phyloP scores from a whole-genome alignment of 2,329 filamentous ascomycete species.

The Cyphellophora europaea region DNA sequence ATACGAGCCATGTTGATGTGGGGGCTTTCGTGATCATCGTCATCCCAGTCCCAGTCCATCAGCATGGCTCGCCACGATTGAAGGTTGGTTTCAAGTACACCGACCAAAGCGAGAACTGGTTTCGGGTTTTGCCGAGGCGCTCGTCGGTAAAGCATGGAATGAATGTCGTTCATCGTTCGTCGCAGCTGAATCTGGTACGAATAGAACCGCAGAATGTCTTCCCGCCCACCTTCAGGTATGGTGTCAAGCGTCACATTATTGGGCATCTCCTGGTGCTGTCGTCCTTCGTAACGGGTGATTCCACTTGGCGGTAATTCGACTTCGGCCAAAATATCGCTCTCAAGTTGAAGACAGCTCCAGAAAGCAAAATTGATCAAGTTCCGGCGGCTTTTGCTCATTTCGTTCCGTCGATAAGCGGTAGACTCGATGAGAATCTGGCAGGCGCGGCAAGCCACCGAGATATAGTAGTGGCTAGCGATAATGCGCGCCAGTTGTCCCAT shows the following conservation, averaged over 20 bases:
- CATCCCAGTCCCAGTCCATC: slow-evolving; percentile 47
- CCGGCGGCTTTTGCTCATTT: slow-evolving; percentile 9
- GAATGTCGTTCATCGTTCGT: slow-evolving; percentile 25
- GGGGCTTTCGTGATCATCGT: slow-evolving; percentile 58
- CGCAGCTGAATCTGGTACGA: slow-evolving; percentile 53
- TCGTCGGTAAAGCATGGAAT: slow-evolving; percentile 27
- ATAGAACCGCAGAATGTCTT: slow-evolving; percentile 35
- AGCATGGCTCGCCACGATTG: slow-evolving; percentile 45
- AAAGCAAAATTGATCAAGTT: slow-evolving; percentile 66
- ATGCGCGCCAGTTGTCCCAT: slow-evolving; percentile 80
- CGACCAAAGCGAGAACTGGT: slow-evolving; percentile 22
- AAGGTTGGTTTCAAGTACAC: slow-evolving; percentile 38
- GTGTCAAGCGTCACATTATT: slow-evolving; percentile 10
- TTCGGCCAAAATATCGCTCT: slow-evolving; percentile 91
- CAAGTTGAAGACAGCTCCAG: slow-evolving; percentile 88
- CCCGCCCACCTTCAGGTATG: slow-evolving; percentile 7
- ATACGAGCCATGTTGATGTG: slow-evolving; percentile 77
- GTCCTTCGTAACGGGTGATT: slow-evolving; percentile 46
- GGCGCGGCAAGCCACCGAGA: slow-evolving; percentile 50
- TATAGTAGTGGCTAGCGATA: slow-evolving; percentile 72
- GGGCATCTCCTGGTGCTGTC: slow-evolving; percentile 21
- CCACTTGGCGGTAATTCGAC: slow-evolving; percentile 56
- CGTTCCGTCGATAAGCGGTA: slow-evolving; percentile 18
- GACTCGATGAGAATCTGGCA: slow-evolving; percentile 67
- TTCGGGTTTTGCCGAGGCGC: slow-evolving; percentile 16